phyloP scores from a whole-genome alignment of 306 rosid species.

The Vigna nakashimae region DNA sequence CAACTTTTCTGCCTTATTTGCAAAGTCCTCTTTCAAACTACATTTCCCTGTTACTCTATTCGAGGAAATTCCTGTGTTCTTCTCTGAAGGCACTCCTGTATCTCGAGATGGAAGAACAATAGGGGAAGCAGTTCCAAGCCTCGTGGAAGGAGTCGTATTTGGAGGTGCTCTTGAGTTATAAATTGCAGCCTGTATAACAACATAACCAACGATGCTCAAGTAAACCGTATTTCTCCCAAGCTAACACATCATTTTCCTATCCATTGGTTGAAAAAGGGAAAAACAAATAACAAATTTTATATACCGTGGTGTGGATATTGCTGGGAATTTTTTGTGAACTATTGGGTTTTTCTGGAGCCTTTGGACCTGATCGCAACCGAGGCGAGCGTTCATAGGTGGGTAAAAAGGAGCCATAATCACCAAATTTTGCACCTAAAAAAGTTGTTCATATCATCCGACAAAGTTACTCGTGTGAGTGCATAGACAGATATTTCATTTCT shows the following conservation, averaged over 20 bases:
- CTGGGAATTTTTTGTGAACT: conserved; percentile 52
- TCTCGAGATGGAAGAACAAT: conserved; percentile 41
- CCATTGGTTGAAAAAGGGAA: conserved; percentile 35
- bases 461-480: background rate
- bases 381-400: conserved; percentile 57
- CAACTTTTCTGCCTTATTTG: conserved; percentile 43
- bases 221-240: conserved; percentile 47
- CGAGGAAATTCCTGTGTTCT: conserved; percentile 45
- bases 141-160: conserved; percentile 35
- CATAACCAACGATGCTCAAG: conserved; percentile 50
- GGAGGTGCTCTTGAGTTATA: conserved; percentile 57
- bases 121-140: conserved; percentile 50
- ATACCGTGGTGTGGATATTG: conserved; percentile 57
- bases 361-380: conserved; percentile 36
- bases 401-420: conserved; percentile 77
- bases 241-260: conserved; percentile 42
- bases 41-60: conserved; percentile 43
- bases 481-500: background rate
- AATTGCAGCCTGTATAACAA: conserved; percentile 59
- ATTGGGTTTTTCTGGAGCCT: conserved; percentile 38
- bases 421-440: conserved; percentile 65
- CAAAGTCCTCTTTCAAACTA: conserved; percentile 50
- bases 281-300: conserved; percentile 9
- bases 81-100: conserved; percentile 39
- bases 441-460: background rate